phyloP scores from a whole-genome alignment of 805 yeast species.

The Hanseniaspora valbyensis region DNA sequence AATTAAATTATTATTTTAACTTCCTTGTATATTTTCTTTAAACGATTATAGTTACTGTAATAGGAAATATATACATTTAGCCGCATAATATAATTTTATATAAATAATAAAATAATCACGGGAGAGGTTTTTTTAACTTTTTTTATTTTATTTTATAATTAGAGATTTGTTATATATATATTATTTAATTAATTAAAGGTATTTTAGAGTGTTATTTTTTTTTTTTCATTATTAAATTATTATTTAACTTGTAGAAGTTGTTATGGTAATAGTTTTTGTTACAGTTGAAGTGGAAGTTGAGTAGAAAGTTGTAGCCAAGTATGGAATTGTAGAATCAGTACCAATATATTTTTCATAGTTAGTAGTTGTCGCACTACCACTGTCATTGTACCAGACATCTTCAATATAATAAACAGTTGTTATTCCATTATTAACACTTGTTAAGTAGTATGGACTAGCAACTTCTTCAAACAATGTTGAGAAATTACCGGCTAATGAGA shows the following conservation, averaged over 20 bases:
- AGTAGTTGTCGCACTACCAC: constrained; percentile 17
- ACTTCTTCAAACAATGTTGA: constrained; percentile 4
- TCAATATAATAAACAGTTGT: constrained; percentile 15
- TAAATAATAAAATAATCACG: too few relatives aligned
- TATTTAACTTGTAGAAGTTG: not conserved
- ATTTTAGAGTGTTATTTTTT: too few relatives aligned
- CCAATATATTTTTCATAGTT: constrained; percentile 14
- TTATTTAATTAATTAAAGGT: too few relatives aligned
- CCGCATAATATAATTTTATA: too few relatives aligned
- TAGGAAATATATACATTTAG: too few relatives aligned
- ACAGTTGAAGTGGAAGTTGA: constrained; percentile 11
- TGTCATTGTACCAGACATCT: constrained; percentile 14
- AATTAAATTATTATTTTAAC: too few relatives aligned
- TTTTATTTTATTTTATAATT: too few relatives aligned
- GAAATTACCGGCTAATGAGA: not conserved
- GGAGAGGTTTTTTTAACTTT: too few relatives aligned
- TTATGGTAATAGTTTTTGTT: constrained; percentile 2
- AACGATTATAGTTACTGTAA: too few relatives aligned
- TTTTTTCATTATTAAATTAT: not conserved
- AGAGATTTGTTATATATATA: too few relatives aligned
- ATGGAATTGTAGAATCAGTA: not conserved
- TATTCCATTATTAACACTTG: constrained; percentile 8
- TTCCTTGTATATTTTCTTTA: too few relatives aligned
- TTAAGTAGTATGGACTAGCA: constrained; percentile 6
- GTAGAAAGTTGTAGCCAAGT: not conserved